Conservation (phyloP, 2,329 filamentous ascomycete species). For the Exophiala oligosperma region DNA sequence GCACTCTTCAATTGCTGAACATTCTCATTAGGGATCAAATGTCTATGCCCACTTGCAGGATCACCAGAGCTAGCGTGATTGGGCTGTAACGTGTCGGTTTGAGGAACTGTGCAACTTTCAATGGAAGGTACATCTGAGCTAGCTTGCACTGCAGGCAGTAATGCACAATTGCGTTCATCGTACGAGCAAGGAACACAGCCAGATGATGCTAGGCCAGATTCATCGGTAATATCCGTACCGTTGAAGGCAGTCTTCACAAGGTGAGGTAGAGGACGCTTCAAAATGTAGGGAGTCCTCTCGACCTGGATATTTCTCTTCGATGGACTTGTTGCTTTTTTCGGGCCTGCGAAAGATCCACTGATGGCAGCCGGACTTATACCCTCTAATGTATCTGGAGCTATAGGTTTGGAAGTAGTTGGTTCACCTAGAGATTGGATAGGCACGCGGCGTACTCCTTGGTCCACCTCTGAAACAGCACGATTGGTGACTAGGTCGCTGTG, state of each 20-base stretch:
- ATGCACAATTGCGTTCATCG: not conserved
- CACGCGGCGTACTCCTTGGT: too few relatives aligned
- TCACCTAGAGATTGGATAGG: too few relatives aligned
- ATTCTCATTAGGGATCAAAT: too few relatives aligned
- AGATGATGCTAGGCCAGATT: not conserved
- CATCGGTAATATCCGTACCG: not conserved
- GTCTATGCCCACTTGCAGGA: not conserved
- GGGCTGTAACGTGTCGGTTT: too few relatives aligned
- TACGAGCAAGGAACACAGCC: constrained; percentile 1
- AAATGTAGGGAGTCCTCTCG: constrained; percentile 9
- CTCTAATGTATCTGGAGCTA: too few relatives aligned
- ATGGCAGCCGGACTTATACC: too few relatives aligned
- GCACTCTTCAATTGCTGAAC: too few relatives aligned
- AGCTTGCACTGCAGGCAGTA: not conserved
- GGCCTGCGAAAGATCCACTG: not conserved
- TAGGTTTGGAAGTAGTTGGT: too few relatives aligned
- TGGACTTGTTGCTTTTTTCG: not conserved
- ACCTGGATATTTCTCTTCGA: constrained; percentile 1
- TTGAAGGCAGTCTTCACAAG: not conserved
- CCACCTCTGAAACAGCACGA: too few relatives aligned
- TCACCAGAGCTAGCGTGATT: not conserved
- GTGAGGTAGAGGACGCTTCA: not conserved
- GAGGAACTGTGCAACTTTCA: too few relatives aligned
- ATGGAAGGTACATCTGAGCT: too few relatives aligned
- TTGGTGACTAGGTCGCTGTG: too few relatives aligned